Evolutionary conservation across 768 basidiomycete genomes (phyloP), one percentile per base, ranked within the genome.

Genomic region (Lentinula lateritia): DNA sequence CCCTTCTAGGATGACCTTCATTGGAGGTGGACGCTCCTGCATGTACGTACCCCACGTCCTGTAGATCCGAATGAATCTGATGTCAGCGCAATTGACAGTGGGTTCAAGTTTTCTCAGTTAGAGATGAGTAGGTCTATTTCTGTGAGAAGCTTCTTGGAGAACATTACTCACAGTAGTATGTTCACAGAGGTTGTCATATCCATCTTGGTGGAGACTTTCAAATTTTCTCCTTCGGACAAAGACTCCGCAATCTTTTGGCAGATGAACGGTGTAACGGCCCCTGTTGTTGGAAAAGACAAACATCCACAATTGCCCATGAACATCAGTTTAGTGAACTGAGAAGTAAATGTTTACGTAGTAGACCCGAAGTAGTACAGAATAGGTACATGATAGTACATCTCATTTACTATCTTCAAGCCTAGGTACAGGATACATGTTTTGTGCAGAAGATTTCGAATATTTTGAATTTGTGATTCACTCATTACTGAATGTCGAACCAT

Each of bases 1-100:
- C 28, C 6, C 60, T 28, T 20, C 12, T 39, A 79, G 78, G 68
- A 78, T 79, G 77, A 77, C 78, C 13, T 79, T 79, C 64, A 68
- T 77, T 28, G 78, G 75, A 5, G 78, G 78, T 4, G 64, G 72
- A 18, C 65, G 77, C 43, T 71, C 78, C 35, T 78, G 78, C 68
- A 79, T 79, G 76, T 73, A 38, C 50, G 64, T 36, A 23, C 32
- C 46, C 1, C 20, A 5, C 5, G 3, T 16, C 20, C 10, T 7
- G 16, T 8, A 3, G 8, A n/a, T 42, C n/a, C 18, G 9, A 18
- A 15, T 41, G 5, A 35, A 4, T 8, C 5, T 9, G n/a, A 34
- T 6, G 4, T 32, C 48, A 13, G 23, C 20, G 13, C 13, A 15
- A 16, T 28, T 41, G 18, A 6, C 36, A 58, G 57, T 36, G 57